Base-by-base conservation (phyloP, 1,284 basidiomycete species). In the Rhodotorula sp. region DNA sequence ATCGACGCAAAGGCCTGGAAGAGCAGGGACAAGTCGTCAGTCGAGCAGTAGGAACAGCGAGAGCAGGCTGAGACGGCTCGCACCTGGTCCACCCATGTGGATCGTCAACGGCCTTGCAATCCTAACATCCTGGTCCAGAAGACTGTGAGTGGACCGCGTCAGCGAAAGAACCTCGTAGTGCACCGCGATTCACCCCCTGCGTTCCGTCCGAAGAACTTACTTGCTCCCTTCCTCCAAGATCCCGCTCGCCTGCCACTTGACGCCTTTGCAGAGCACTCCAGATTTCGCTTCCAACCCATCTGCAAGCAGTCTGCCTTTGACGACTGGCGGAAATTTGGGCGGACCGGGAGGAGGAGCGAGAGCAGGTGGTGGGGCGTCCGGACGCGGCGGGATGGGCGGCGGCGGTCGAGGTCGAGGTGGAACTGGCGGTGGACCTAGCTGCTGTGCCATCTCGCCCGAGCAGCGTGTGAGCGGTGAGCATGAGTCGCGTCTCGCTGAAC, bases 161-260 rank as follows among this genome's bases (percentile, higher is more conserved):
- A 53, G 40, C 51, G 8, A 22, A 8, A 9, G 31, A 22, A 22
- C 2, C 11, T 15, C 40, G 0, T 20, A 10, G 5, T 4, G 20
- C 24, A 10, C 8, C 11, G 24, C n/a, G n/a, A 57, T 9, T 22
- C 11, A 18, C n/a, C 13, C 2, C 16, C 20, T 7, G 11, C 16
- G n/a, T 18, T 47, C 2, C 15, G 31, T n/a, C 9, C 15, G 3
- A 15, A 8, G 24, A 24, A 59, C 69, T 56, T 46, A 71, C 69
- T 70, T 67, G 22, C 47, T 13, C 0, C 65, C 69, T 7, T 62
- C 44, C 46, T 70, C 65, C 18, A 71, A 53, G 9, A 59, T 31
- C 0, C 66, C 66, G 16, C 63, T 65, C 30, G 70, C 66, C 55
- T 71, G 70, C 70, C 70, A 71, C 40, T 71, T 71, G 55, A 71